A percentile compares a stretch with the other conserved stretches of the same genome.
Conservation (phyloP, 441 rosid genomes). For the Syzygium malaccense region DNA sequence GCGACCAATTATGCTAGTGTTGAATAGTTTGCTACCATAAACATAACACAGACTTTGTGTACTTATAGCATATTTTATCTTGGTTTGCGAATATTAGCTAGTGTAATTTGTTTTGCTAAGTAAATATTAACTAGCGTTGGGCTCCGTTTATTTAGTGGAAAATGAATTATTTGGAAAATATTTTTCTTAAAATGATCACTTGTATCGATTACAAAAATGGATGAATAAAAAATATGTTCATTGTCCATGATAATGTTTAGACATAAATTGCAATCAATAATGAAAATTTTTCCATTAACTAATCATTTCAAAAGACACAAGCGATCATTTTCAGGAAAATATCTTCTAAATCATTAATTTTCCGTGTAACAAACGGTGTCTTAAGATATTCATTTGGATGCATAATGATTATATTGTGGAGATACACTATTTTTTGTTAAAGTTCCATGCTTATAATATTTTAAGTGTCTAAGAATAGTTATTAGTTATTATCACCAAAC, state of each 20-base stretch:
- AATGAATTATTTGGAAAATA: neutral
- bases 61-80: neutral
- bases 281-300: fast-evolving
- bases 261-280: neutral
- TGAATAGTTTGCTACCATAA: too few relatives aligned
- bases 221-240: fast-evolving
- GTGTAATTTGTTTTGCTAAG: neutral
- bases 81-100: fast-evolving
- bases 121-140: neutral
- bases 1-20: too few relatives aligned
- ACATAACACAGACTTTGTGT: neutral
- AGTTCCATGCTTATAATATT: neutral
- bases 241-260: fast-evolving
- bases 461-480: neutral
- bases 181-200: neutral
- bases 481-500: neutral
- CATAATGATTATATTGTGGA: neutral
- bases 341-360: neutral
- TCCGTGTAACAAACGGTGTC: fast-evolving
- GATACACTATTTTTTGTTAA: neutral
- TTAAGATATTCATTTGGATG: neutral
- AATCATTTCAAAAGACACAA: neutral
- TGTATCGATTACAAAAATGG: neutral
- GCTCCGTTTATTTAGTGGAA: fast-evolving
- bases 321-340: neutral